Evolutionary conservation across 495 filamentous ascomycete genomes (phyloP).

Genomic region (Lophium mytilinum): DNA sequence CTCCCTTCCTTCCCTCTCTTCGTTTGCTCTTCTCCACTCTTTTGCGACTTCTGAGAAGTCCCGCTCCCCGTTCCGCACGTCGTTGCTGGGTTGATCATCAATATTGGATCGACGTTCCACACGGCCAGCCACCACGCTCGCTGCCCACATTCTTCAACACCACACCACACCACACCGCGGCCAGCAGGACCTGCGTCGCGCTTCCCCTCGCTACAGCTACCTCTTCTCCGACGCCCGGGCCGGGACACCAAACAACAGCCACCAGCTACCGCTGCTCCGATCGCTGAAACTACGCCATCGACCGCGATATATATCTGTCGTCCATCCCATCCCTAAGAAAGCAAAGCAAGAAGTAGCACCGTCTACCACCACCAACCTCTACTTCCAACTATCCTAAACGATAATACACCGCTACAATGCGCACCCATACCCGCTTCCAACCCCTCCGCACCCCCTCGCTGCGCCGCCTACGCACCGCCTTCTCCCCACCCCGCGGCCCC

Average conservation of each 20-base stretch:
- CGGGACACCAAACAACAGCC: too few species aligned
- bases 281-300: too few species aligned
- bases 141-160: background rate
- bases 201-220: too few species aligned
- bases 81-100: background rate
- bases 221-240: too few species aligned
- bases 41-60: conserved; percentile 1
- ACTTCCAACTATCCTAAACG: background rate
- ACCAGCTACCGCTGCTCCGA: too few species aligned
- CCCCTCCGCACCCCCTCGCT: conserved; percentile 28
- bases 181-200: background rate
- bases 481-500: conserved; percentile 18
- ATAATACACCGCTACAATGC: conserved; percentile 6
- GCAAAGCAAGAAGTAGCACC: too few species aligned
- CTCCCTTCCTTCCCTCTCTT: background rate
- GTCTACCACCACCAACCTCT: background rate
- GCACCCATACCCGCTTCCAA: conserved; percentile 23
- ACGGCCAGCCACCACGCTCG: background rate
- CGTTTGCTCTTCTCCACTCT: background rate
- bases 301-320: too few species aligned
- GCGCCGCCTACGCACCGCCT: conserved; percentile 30
- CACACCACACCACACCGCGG: background rate
- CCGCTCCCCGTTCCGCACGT: background rate
- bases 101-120: background rate
- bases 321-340: too few species aligned